Evolutionary conservation across 2,329 filamentous ascomycete genomes (phyloP).

Genomic region (Cytospora schulzeri): DNA sequence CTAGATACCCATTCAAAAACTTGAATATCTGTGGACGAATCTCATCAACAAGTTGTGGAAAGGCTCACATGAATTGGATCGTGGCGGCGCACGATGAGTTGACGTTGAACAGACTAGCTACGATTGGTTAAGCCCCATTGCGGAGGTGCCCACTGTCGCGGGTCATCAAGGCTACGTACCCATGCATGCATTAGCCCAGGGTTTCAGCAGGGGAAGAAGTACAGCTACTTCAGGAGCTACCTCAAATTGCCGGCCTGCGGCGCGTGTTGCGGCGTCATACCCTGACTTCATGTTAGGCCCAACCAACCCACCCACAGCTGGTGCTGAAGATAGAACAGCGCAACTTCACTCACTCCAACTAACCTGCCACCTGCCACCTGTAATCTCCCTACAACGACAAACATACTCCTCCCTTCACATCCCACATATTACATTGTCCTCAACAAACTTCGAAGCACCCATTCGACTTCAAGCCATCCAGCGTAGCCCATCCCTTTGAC

Average conservation of each 20-base stretch:
- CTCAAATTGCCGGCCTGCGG: constrained; percentile 11
- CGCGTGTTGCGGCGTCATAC: constrained; percentile 26
- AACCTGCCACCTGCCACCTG: neutral
- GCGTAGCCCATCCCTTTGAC: neutral
- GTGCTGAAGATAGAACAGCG: constrained; percentile 9
- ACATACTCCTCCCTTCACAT: neutral
- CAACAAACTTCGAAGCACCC: neutral
- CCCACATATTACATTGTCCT: neutral
- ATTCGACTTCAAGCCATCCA: neutral
- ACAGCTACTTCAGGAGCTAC: constrained; percentile 21
- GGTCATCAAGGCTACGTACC: neutral
- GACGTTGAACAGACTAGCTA: constrained; percentile 1
- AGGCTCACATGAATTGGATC: neutral
- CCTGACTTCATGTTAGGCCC: constrained; percentile 15
- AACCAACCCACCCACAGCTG: constrained; percentile 4
- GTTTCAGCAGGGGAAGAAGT: neutral
- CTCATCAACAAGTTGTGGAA: neutral
- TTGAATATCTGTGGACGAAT: neutral
- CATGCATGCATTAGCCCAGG: neutral
- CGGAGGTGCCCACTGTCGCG: constrained; percentile 2
- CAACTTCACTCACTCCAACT: constrained; percentile 1
- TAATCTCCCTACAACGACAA: neutral
- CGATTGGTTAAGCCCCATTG: constrained; percentile 1
- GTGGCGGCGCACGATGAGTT: constrained; percentile 1
- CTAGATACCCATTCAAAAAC: neutral